Percentiles rank a stretch among this genome's conserved stretches.
Evolutionary conservation across 2,329 filamentous ascomycete species (phyloP).

Genomic region (Tolypocladium ovalisporum): DNA sequence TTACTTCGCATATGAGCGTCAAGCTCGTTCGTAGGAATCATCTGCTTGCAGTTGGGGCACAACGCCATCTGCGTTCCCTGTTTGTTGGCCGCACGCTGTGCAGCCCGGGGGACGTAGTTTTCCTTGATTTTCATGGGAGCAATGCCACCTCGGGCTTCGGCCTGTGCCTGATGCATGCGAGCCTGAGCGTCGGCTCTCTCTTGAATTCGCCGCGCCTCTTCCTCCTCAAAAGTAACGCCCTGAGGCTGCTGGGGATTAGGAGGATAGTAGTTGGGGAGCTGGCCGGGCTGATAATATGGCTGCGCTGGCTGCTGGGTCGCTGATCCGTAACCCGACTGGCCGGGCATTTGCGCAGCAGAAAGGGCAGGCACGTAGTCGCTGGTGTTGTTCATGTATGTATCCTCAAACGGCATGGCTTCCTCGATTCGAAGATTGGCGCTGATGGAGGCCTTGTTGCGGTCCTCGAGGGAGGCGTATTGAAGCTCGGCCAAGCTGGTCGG

Average conservation of each 20-base stretch:
- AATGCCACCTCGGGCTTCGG: constrained; percentile 59
- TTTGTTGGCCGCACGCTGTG: constrained; percentile 58
- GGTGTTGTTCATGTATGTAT: constrained; percentile 35
- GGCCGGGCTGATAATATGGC: constrained; percentile 19
- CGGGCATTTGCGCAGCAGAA: constrained; percentile 19
- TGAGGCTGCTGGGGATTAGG: constrained; percentile 16
- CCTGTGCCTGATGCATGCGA: constrained; percentile 65
- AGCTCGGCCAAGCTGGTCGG: constrained; percentile 85
- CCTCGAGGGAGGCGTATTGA: constrained; percentile 87
- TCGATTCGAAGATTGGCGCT: constrained; percentile 77
- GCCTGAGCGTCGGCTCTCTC: constrained; percentile 49
- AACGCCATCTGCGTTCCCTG: constrained; percentile 57
- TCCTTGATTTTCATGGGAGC: constrained; percentile 81
- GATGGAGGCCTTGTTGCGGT: constrained; percentile 85
- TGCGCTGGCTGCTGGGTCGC: constrained; percentile 22
- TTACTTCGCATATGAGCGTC: constrained; percentile 84
- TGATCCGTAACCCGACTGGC: constrained; percentile 30
- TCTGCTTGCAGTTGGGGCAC: constrained; percentile 88
- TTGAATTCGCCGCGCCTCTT: constrained; percentile 52
- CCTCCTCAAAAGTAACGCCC: constrained; percentile 41
- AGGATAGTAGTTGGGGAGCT: constrained; percentile 20
- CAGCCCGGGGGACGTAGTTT: constrained; percentile 82
- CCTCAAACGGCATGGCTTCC: constrained; percentile 82
- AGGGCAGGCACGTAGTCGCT: constrained; percentile 1
- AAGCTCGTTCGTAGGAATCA: constrained; percentile 77